These are phyloP conservation scores for Pseudocercospora fuligena DNA, from an alignment of 2,329 filamentous ascomycete species.

Conservation along the genomic window DNA sequence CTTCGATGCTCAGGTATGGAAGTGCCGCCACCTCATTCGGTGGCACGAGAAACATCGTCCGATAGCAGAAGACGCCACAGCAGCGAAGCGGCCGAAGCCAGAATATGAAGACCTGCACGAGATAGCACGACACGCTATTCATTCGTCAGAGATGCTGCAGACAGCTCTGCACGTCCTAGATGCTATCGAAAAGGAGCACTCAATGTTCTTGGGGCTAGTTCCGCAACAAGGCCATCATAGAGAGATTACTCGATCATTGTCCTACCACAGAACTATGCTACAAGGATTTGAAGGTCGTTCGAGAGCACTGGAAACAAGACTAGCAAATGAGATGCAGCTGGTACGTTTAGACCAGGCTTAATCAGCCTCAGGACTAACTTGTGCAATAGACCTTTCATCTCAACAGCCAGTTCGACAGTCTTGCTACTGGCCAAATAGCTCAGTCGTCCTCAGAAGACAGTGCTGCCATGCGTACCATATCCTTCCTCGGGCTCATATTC, in stretches of 20 bases:
- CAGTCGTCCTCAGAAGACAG: constrained; percentile 9
- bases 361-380: neutral
- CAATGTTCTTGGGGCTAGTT: neutral
- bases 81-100: neutral
- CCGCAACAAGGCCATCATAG: neutral
- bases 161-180: constrained; percentile 7
- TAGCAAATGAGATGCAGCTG: constrained; percentile 14
- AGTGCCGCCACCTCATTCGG: constrained; percentile 8
- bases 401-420: constrained; percentile 3
- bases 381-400: constrained; percentile 4
- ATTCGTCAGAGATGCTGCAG: constrained; percentile 10
- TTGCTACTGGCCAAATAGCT: constrained; percentile 3
- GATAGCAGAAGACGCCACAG: neutral
- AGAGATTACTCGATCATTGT: neutral
- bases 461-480: constrained; percentile 15
- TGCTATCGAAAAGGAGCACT: neutral
- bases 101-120: constrained; percentile 14
- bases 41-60: constrained; percentile 10
- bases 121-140: constrained; percentile 9
- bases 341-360: neutral
- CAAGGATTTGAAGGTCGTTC: constrained; percentile 11
- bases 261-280: constrained; percentile 9
- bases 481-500: constrained; percentile 11
- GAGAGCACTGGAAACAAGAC: constrained; percentile 1
- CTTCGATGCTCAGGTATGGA: constrained; percentile 11